These are phyloP conservation scores for Hypomontagnella monticulosa DNA, from an alignment of 495 filamentous ascomycete species.

Conservation along the genomic window DNA sequence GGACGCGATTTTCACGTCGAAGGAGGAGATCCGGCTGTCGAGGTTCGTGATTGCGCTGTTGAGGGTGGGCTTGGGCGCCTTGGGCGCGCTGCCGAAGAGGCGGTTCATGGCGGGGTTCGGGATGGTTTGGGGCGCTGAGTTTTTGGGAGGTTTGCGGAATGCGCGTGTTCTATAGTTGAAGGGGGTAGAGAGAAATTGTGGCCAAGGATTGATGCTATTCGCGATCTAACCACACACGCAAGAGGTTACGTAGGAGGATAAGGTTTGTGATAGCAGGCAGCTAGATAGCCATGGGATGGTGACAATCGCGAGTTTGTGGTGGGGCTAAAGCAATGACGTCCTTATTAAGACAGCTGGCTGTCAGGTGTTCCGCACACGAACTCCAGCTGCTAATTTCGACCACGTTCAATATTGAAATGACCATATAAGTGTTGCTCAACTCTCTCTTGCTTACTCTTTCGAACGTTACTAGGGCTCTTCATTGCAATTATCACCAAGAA, in stretches of 20 bases:
- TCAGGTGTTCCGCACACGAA: too few species aligned
- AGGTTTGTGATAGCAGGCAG: constrained; percentile 3
- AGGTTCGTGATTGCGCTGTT: constrained; percentile 87
- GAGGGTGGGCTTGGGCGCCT: constrained; percentile 91
- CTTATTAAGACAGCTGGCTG: background rate
- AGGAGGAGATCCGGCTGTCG: constrained; percentile 84
- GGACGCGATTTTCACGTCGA: constrained; percentile 94
- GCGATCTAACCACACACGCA: too few species aligned
- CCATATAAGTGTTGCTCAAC: too few species aligned
- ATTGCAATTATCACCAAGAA: too few species aligned
- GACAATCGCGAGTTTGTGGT: constrained; percentile 2
- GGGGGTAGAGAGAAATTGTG: background rate
- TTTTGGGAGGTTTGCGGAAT: background rate
- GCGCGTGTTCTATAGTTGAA: background rate
- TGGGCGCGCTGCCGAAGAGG: constrained; percentile 87
- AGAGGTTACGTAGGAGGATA: too few species aligned
- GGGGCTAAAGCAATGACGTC: constrained; percentile 5
- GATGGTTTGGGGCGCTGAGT: background rate
- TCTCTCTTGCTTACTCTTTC: too few species aligned
- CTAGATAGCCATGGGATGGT: background rate
- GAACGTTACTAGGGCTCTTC: too few species aligned
- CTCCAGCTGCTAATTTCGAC: too few species aligned
- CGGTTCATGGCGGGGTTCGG: constrained; percentile 78
- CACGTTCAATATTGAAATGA: too few species aligned
- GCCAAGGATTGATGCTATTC: too few species aligned